Base-by-base conservation (phyloP, 768 basidiomycete genomes). In the Tulasnella sp. region DNA sequence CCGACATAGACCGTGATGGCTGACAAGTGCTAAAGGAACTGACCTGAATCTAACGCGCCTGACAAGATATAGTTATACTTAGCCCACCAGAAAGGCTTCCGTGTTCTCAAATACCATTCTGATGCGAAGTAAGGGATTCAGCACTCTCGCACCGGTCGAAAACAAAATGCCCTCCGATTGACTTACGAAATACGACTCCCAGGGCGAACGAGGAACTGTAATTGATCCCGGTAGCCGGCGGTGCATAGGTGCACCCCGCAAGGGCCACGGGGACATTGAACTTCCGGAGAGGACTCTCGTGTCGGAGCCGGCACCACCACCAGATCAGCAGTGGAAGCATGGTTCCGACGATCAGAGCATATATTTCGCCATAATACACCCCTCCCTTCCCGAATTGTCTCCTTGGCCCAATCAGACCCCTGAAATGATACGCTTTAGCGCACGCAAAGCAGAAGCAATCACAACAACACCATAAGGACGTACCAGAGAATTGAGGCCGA, bases 11-110 rank as follows among this genome's bases (percentile, higher is more conserved):
- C 5, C 5, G 12, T 58, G n/a, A 64, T 22, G 31, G 2, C 28
- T 7, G 48, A 18, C 48, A 50, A 20, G 22, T 7, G 60, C 60
- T 31, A 28, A 64, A 6, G n/a, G 31, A 31, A 64, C 60, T 28
- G 9, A 64, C 60, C 84, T 77, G 72, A 34, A 80, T 89, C 89
- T 73, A 90, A 82, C 0, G 85, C 88, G 0, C 88, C 87, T 11
- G 86, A 86, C 2, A 89, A 84, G 48, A 88, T 85, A 81, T 89
- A 90, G 81, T 88, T 89, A 86, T 87, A 89, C 86, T 88, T 89
- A 22, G 87, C 86, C 89, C 88, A 89, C 88, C 88, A 89, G 3
- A 85, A 85, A 83, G 88, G 89, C 64, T 84, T 82, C 2, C 84
- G 83, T 34, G 87, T 85, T 8, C 89, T 86, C 12, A 89, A 74